These are phyloP conservation scores for Neurospora tetraspora DNA, from an alignment of 495 filamentous ascomycete species.

Conservation along the genomic window DNA sequence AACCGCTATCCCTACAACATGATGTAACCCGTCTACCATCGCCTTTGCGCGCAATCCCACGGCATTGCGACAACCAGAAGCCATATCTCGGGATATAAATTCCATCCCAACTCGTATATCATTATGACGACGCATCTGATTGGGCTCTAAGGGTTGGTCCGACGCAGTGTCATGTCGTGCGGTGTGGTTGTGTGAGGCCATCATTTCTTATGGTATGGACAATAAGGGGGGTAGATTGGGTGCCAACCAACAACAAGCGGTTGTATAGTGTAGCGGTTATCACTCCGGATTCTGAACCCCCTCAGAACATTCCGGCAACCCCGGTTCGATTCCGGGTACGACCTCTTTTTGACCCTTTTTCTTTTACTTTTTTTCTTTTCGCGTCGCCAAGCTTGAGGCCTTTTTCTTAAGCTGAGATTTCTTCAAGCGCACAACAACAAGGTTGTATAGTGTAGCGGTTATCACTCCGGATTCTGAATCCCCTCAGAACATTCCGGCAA, in stretches of 20 bases:
- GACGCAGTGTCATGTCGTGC: background rate
- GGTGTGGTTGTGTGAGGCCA: background rate
- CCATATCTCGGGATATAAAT: background rate
- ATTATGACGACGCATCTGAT: background rate
- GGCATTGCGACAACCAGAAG: background rate
- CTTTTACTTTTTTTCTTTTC: background rate
- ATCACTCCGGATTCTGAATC: background rate
- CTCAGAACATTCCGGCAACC: conserved; percentile 14
- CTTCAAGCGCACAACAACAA: background rate
- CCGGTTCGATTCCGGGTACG: conserved; percentile 27
- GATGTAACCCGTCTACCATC: background rate
- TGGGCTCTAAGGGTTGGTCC: background rate
- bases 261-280: background rate
- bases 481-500: conserved; percentile 13
- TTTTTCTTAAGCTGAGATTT: background rate
- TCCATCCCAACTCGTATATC: background rate
- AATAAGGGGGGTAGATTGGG: background rate
- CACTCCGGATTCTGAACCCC: background rate
- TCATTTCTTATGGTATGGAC: background rate
- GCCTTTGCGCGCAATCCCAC: background rate
- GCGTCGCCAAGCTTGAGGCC: background rate
- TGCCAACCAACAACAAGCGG: background rate
- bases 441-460: background rate
- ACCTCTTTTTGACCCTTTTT: conserved; percentile 6
- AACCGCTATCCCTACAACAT: background rate